phyloP scores from a whole-genome alignment of 768 basidiomycete species.

The Pleurotus tuber-regium region DNA sequence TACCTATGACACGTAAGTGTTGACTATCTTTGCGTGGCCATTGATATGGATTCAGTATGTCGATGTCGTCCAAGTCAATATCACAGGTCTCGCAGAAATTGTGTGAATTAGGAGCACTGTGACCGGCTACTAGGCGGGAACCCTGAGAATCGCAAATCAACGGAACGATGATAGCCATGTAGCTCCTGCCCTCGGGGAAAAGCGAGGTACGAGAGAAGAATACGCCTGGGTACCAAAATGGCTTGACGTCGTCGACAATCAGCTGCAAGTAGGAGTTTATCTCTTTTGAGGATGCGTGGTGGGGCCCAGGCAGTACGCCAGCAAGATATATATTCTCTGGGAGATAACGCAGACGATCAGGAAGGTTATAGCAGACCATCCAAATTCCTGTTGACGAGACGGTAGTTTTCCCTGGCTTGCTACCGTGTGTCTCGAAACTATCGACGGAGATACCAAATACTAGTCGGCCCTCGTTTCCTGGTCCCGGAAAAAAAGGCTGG shows the following conservation, averaged over 20 bases:
- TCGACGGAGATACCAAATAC: conserved; percentile 3
- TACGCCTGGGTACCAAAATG: conserved; percentile 27
- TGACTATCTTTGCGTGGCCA: conserved; percentile 21
- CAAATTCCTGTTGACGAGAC: neutral
- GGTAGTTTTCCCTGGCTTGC: neutral
- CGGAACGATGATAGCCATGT: conserved; percentile 19
- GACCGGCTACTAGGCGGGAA: conserved; percentile 23
- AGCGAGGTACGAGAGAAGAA: conserved; percentile 21
- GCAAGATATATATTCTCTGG: conserved; percentile 36
- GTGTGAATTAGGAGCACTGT: conserved; percentile 15
- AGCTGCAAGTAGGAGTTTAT: conserved; percentile 33
- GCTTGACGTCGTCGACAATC: conserved; percentile 31
- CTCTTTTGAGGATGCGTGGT: conserved; percentile 27
- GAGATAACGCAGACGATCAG: conserved; percentile 4
- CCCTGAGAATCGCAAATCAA: conserved; percentile 30
- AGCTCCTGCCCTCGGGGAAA: conserved; percentile 14
- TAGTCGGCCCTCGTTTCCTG: neutral
- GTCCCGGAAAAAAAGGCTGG: neutral
- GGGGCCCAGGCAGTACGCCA: conserved; percentile 34
- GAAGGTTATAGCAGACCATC: conserved; percentile 1
- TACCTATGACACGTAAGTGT: conserved; percentile 18
- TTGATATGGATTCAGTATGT: conserved; percentile 20
- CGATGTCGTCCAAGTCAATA: conserved; percentile 21
- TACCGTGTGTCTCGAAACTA: conserved; percentile 1
- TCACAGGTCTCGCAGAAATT: conserved; percentile 28